A percentile compares a stretch with the other conserved stretches of the same genome.
phyloP scores from a whole-genome alignment of 2,329 filamentous ascomycete species.

The Capronia epimyces region DNA sequence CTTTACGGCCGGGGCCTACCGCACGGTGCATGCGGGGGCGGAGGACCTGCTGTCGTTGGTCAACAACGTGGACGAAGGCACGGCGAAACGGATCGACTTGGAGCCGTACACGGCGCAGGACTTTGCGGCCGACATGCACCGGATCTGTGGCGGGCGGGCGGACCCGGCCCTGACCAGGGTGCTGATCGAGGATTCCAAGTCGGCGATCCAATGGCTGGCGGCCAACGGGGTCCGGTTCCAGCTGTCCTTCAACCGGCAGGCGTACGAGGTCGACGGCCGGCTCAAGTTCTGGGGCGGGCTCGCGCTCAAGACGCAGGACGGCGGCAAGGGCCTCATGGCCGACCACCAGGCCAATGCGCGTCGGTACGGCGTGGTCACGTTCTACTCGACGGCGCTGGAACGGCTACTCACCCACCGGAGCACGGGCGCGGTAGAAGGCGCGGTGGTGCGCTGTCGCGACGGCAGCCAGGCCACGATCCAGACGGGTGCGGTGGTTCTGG shows the following conservation, averaged over 20 bases:
- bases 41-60: slow-evolving; percentile 56
- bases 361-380: slow-evolving; percentile 41
- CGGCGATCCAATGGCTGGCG: slow-evolving; percentile 52
- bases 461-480: slow-evolving; percentile 28
- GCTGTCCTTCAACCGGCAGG: slow-evolving; percentile 60
- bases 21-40: slow-evolving; percentile 53
- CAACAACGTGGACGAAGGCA: slow-evolving; percentile 48
- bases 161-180: slow-evolving; percentile 46
- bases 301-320: slow-evolving; percentile 54
- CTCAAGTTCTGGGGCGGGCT: slow-evolving; percentile 64
- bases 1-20: slow-evolving; percentile 61
- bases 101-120: slow-evolving; percentile 51
- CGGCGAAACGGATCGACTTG: slow-evolving; percentile 52
- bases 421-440: slow-evolving; percentile 24
- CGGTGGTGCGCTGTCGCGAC: neutral
- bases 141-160: slow-evolving; percentile 52
- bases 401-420: slow-evolving; percentile 35
- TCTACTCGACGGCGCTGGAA: slow-evolving; percentile 45
- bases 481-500: slow-evolving; percentile 46
- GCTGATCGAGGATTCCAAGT: slow-evolving; percentile 50
- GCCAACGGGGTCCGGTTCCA: slow-evolving; percentile 53
- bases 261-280: slow-evolving; percentile 57
- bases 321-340: slow-evolving; percentile 55
- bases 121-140: slow-evolving; percentile 53
- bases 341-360: slow-evolving; percentile 42